These are phyloP conservation scores for Cardiospermum halicacabum DNA, from an alignment of 345 rosid species.

Conservation along the genomic window DNA sequence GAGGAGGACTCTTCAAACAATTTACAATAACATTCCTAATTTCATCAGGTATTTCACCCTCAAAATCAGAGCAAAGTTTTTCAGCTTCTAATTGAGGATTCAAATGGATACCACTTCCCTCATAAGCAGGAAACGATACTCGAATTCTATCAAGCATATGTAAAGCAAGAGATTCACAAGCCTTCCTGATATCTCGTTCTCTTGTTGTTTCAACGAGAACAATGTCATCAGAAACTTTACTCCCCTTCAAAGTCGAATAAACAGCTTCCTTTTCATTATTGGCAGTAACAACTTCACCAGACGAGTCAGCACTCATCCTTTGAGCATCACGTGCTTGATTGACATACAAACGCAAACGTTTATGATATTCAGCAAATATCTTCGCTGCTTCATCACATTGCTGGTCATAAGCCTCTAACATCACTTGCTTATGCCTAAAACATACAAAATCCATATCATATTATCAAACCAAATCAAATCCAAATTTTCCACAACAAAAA, in stretches of 20 bases:
- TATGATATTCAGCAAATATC: conserved; percentile 87
- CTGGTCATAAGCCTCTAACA: conserved; percentile 85
- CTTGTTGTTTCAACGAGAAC: conserved; percentile 77
- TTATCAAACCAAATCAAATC: background rate
- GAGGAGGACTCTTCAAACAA: conserved; percentile 75
- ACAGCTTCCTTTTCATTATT: conserved; percentile 69
- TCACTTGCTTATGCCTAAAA: conserved; percentile 78
- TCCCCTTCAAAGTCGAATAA: conserved; percentile 84
- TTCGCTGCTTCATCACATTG: conserved; percentile 92
- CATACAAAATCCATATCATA: conserved; percentile 6
- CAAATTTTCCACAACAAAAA: too few relatives aligned
- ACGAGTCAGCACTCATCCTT: conserved; percentile 50
- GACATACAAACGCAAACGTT: conserved; percentile 61
- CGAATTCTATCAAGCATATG: conserved; percentile 64
- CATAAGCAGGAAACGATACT: conserved; percentile 80
- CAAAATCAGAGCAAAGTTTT: conserved; percentile 76
- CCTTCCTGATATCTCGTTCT: conserved; percentile 77
- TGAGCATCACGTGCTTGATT: conserved; percentile 86
- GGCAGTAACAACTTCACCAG: conserved; percentile 43
- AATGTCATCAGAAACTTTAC: conserved; percentile 70
- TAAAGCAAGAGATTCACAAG: conserved; percentile 77
- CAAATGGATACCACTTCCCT: conserved; percentile 79
- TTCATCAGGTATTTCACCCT: conserved; percentile 76
- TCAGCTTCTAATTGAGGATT: conserved; percentile 70
- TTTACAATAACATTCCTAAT: conserved; percentile 52